These are phyloP conservation scores for Aspergillus melleus DNA, from an alignment of 2,329 filamentous ascomycete genomes.

Conservation along the genomic window DNA sequence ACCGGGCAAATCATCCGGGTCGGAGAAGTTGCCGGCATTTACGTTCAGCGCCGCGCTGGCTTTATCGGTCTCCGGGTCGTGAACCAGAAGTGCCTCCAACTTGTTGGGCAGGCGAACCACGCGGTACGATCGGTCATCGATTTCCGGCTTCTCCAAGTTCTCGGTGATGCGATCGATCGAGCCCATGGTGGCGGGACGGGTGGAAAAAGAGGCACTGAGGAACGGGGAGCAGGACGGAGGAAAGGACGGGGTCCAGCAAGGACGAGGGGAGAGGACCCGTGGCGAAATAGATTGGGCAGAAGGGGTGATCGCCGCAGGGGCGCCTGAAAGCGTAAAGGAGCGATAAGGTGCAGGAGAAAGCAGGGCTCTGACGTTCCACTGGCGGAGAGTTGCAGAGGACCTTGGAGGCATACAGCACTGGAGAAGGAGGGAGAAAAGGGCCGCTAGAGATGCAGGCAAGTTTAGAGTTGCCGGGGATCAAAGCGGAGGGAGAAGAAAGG, in stretches of 20 bases:
- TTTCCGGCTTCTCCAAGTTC: constrained; percentile 73
- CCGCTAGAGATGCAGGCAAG: constrained; percentile 2
- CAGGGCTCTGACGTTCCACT: constrained; percentile 13
- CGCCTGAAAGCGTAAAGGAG: constrained; percentile 14
- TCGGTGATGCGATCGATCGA: constrained; percentile 60
- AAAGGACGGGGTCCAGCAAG: constrained; percentile 9
- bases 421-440: background rate
- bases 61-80: constrained; percentile 94
- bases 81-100: constrained; percentile 87
- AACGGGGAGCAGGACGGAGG: constrained; percentile 22
- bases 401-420: constrained; percentile 36
- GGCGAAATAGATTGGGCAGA: constrained; percentile 17
- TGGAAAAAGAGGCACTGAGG: constrained; percentile 17
- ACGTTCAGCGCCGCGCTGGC: constrained; percentile 93
- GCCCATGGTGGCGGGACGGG: constrained; percentile 29
- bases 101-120: constrained; percentile 83
- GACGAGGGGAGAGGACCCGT: constrained; percentile 13
- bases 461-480: background rate
- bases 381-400: constrained; percentile 30
- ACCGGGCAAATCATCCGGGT: constrained; percentile 85
- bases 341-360: constrained; percentile 8
- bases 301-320: constrained; percentile 17
- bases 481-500: background rate
- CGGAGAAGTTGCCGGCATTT: constrained; percentile 93
- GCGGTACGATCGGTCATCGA: constrained; percentile 84